Conservation (phyloP, 2,329 filamentous ascomycete genomes). For the Macrophomina phaseolina region DNA sequence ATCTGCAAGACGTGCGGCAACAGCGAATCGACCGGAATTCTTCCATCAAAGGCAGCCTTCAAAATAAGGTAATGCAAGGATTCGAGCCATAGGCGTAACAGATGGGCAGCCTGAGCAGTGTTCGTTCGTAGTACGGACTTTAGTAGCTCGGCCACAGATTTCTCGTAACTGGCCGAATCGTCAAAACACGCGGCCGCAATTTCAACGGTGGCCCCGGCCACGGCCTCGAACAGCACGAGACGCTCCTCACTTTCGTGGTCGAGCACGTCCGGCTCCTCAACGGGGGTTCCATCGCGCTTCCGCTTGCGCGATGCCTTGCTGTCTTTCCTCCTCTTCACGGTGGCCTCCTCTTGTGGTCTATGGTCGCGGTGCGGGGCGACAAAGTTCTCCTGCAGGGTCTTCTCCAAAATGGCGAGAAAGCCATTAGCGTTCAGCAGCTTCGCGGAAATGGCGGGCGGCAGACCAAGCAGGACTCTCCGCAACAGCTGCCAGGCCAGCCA, state of each 20-base stretch:
- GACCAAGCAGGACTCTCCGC: slow-evolving; percentile 64
- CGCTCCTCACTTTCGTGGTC: slow-evolving; percentile 34
- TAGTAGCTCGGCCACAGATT: slow-evolving; percentile 41
- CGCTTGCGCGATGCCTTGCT: slow-evolving; percentile 42
- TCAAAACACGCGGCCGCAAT: slow-evolving; percentile 29
- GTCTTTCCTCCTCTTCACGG: slow-evolving; percentile 30
- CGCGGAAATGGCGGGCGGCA: slow-evolving; percentile 72
- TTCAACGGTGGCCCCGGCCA: slow-evolving; percentile 33
- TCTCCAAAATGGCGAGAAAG: slow-evolving; percentile 70
- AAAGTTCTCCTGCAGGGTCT: slow-evolving; percentile 64
- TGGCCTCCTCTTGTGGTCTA: slow-evolving; percentile 21
- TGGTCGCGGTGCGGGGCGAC: neutral
- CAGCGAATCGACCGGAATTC: slow-evolving; percentile 9
- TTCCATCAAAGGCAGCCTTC: slow-evolving; percentile 7
- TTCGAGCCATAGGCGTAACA: slow-evolving; percentile 44
- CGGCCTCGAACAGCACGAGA: slow-evolving; percentile 35
- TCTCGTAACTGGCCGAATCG: slow-evolving; percentile 32
- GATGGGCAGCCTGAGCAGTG: slow-evolving; percentile 42
- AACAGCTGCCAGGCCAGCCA: slow-evolving; percentile 64
- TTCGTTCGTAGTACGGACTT: slow-evolving; percentile 43
- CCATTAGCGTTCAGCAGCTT: slow-evolving; percentile 73
- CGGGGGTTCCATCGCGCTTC: slow-evolving; percentile 35
- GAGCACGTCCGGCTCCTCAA: slow-evolving; percentile 12
- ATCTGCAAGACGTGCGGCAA: slow-evolving; percentile 32
- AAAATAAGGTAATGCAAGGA: slow-evolving; percentile 30